Evolutionary conservation across 1,284 basidiomycete genomes (phyloP).

Genomic region (Kwoniella shivajii): DNA sequence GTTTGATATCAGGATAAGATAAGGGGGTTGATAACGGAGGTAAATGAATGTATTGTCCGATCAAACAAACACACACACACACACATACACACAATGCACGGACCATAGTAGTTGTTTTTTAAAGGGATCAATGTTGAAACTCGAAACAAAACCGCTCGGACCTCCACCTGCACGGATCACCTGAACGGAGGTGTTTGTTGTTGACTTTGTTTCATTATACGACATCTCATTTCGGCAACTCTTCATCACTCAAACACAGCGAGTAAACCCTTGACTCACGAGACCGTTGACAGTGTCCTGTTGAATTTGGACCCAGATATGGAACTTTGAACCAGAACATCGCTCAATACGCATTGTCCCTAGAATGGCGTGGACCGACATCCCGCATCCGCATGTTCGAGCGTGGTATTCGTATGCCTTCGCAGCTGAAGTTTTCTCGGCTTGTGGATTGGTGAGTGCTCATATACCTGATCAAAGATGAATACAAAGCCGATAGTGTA

Average conservation of each 20-base stretch:
- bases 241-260: not conserved
- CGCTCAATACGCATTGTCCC: no score
- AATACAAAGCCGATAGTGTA: not conserved
- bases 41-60: no score
- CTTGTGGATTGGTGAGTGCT: slow-evolving; percentile 40
- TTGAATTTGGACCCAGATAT: no score
- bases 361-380: not conserved
- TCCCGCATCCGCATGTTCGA: slow-evolving; percentile 30
- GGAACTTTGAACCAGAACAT: no score
- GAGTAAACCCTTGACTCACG: no score
- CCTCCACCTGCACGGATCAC: not conserved
- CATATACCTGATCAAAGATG: not conserved
- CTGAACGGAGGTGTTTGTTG: not conserved
- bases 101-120: not conserved
- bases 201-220: no score
- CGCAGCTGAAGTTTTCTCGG: slow-evolving; percentile 51
- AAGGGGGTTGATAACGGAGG: no score
- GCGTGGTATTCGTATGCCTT: slow-evolving; percentile 53
- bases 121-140: not conserved
- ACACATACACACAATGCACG: no score
- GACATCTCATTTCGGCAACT: no score
- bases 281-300: no score
- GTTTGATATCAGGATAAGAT: no score
- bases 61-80: no score
- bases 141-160: not conserved